These are phyloP conservation scores for Sporothrix phasma DNA, from an alignment of 2,329 filamentous ascomycete species.

Conservation along the genomic window DNA sequence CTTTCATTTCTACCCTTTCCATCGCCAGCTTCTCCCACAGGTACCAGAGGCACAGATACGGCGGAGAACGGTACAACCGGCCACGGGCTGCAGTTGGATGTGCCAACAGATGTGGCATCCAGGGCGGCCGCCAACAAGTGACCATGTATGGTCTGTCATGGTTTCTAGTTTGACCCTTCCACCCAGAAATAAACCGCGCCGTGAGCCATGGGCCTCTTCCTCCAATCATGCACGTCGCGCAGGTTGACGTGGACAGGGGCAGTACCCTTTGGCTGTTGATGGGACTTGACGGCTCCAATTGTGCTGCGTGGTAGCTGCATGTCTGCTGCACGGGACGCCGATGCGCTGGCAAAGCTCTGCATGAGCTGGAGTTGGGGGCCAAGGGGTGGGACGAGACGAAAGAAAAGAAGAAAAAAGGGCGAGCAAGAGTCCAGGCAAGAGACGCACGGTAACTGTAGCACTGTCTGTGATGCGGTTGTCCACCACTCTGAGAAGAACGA, in stretches of 20 bases:
- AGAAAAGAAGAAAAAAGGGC: not conserved
- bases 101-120: too few relatives aligned
- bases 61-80: too few relatives aligned
- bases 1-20: too few relatives aligned
- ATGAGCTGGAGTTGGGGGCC: not conserved
- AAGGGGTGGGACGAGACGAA: not conserved
- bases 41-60: too few relatives aligned
- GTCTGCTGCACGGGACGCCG: not conserved
- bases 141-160: not conserved
- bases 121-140: too few relatives aligned
- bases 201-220: not conserved
- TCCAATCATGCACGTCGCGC: not conserved
- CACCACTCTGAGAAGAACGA: too few relatives aligned
- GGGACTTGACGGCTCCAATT: not conserved
- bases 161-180: too few relatives aligned
- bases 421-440: not conserved
- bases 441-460: not conserved
- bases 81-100: too few relatives aligned
- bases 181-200: not conserved
- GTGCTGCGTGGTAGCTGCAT: not conserved
- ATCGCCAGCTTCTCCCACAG: too few relatives aligned
- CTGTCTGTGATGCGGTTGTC: too few relatives aligned
- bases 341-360: constrained; percentile 2
- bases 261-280: not conserved
- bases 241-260: not conserved